Percentiles rank a stretch among this genome's conserved stretches.
These are phyloP conservation scores for Podaxis sp. DNA, from an alignment of 768 basidiomycete species.

Conservation along the genomic window DNA sequence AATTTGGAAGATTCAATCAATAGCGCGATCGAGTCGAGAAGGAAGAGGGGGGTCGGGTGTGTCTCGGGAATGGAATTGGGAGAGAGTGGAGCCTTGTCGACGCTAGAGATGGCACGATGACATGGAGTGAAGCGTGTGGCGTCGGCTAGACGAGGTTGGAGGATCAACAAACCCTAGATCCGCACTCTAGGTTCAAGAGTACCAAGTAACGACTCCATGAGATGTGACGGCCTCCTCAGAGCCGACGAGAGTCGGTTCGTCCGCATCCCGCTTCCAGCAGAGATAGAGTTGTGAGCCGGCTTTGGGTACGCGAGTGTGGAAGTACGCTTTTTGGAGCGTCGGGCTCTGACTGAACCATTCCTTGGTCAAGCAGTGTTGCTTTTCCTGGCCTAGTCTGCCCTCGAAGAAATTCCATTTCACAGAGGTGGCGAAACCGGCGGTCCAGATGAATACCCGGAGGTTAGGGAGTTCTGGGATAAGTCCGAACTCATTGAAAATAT, in stretches of 20 bases:
- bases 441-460: constrained; percentile 5
- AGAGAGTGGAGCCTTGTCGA: too few relatives aligned
- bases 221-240: background rate
- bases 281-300: background rate
- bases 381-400: background rate
- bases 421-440: constrained; percentile 2
- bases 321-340: background rate
- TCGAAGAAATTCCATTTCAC: background rate
- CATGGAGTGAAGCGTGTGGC: too few relatives aligned
- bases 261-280: background rate
- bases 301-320: background rate
- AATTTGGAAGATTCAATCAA: background rate
- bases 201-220: constrained; percentile 8
- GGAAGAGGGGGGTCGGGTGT: too few relatives aligned
- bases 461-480: background rate
- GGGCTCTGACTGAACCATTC: background rate
- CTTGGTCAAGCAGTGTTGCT: background rate
- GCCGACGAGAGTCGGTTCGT: background rate
- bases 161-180: too few relatives aligned
- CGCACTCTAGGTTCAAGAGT: background rate
- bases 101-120: too few relatives aligned
- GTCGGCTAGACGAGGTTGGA: background rate
- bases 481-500: background rate
- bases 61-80: too few relatives aligned
- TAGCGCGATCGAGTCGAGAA: background rate